Evolutionary conservation across 2,329 filamentous ascomycete genomes (phyloP), one percentile per base, ranked within the genome.

Genomic region (Botrytis squamosa): DNA sequence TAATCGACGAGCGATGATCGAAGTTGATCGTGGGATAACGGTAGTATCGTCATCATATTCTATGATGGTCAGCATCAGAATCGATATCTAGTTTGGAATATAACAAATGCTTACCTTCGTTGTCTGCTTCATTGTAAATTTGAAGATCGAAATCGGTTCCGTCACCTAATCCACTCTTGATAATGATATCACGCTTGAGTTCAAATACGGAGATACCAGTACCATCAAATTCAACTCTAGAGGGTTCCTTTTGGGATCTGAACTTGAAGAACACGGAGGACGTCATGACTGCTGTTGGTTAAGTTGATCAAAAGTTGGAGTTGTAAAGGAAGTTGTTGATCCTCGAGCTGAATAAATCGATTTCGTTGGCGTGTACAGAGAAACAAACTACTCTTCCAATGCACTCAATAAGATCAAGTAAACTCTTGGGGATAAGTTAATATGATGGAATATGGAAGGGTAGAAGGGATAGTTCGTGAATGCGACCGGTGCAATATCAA

Each of bases 191-290:
- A 86, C 95, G 93, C 86, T 99, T 99, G 82, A 99, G 88, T 82
- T 99, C 97, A 85, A 98, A 99, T 77, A 98, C 96, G 75, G 95
- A 97, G 82, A 98, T 97, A 84, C 94, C 94, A 80, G 95, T 98
- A 82, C 96, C 96, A 84, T 99, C 95, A 83, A 99, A 98, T 81
- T 95, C 93, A 80, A 99, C 94, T 81, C 95, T 91, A 74, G 94
- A 94, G 75, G 94, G 93, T 82, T 98, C 96, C 86, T 94, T 98
- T 82, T 97, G 94, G 79, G 95, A 98, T 86, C 98, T 98, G 91
- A 99, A 99, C 86, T 97, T 97, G 93, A 98, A 99, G 85, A 98
- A 98, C 82, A 99, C 96, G 78, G 95, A 98, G 73, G 96, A 87
- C 72, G 81, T 75, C 81, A 82, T 82, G 70, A 74, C 81, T 77